Base-by-base conservation (phyloP, 2,329 filamentous ascomycete genomes). In the Beauveria scarabaeidicola region DNA sequence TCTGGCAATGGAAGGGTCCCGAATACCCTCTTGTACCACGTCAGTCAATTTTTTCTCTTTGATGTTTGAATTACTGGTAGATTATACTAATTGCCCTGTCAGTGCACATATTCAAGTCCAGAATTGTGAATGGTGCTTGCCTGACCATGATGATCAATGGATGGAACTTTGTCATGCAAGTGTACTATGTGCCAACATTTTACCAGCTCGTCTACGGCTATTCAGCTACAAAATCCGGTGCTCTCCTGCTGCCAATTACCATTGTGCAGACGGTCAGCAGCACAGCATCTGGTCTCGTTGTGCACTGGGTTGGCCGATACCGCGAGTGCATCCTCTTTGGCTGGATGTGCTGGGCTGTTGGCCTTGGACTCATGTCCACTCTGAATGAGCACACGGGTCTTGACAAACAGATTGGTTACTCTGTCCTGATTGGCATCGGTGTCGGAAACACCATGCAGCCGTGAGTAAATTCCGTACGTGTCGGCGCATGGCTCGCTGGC, bases 111-210 rank as follows among this genome's bases (percentile, higher is more conserved):
- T 82, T 84, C 73, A 77, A 76, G 63, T 75, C 73, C 1, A 72
- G 70, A 17, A 80, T 83, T 32, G 79, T 82, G 32, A 81, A 80
- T 40, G 80, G 81, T 1, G 78, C 80, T 1, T 82, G 78, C 61
- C 63, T 83, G 19, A 82, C 79, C 17, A 82, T 81, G 78, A 78
- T 80, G 40, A 77, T 83, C 65, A 82, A 83, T 54, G 81, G 81
- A 3, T 83, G 81, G 81, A 82, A 82, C 63, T 82, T 82, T 59
- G 72, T 83, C 25, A 76, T 81, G n/a, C 81, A 83, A 62, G 70
- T 81, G 8, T 80, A 80, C 63, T 80, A 75, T 60, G 73, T 78
- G 5, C 75, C 75, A 0, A 71, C 73, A 0, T 78, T 78, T 62
- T 78, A 79, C 62, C 77, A 78, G 56, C 72, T 78, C 11, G 73